Conservation (phyloP, 192 early-diverging fungal species). For the Gryganskiella cystojenkinii region DNA sequence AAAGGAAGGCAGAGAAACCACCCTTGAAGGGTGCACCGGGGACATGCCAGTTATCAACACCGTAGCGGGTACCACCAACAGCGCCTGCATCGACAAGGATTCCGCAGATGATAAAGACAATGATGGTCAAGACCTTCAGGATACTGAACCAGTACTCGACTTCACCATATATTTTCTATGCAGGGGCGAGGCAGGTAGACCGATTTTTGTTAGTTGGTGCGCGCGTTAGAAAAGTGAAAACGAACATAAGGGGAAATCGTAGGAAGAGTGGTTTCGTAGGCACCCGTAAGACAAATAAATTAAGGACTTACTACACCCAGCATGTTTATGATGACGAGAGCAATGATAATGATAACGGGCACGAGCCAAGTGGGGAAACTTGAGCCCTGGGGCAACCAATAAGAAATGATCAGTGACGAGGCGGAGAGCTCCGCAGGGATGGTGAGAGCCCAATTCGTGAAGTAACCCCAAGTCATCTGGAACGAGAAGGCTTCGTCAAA, state of each 20-base stretch:
- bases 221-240: too few species aligned
- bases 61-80: constrained; percentile 65
- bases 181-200: too few species aligned
- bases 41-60: constrained; percentile 69
- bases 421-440: constrained; percentile 1
- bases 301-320: constrained; percentile 2
- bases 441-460: constrained; percentile 2
- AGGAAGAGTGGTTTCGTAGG: too few species aligned
- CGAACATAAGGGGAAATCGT: too few species aligned
- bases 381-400: background rate
- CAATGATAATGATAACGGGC: background rate
- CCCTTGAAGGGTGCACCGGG: constrained; percentile 70
- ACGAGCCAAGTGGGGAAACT: background rate
- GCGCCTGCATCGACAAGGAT: constrained; percentile 76
- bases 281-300: too few species aligned
- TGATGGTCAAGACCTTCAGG: constrained; percentile 83
- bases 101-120: constrained; percentile 84
- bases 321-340: background rate
- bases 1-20: constrained; percentile 69
- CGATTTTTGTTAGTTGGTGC: too few species aligned
- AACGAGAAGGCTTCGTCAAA: constrained; percentile 1
- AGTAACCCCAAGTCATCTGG: constrained; percentile 1
- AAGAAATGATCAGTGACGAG: background rate
- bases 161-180: constrained; percentile 61
- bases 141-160: constrained; percentile 85